phyloP scores from a whole-genome alignment of 257 asterid species.

The Gardenia jasminoides region DNA sequence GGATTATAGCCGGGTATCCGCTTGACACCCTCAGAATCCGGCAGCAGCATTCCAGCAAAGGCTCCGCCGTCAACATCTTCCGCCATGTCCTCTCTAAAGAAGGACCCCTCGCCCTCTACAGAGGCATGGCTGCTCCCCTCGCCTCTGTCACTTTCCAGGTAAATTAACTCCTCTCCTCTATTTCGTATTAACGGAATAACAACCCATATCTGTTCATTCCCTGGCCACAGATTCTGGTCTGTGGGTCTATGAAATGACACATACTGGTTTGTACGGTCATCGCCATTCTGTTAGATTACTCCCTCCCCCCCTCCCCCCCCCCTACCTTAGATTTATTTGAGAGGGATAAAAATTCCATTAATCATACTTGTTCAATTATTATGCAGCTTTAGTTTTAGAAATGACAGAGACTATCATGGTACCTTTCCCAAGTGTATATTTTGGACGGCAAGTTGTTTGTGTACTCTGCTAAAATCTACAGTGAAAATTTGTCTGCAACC shows the following conservation, averaged over 20 bases:
- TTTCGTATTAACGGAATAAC: background rate
- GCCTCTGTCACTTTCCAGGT: conserved; percentile 81
- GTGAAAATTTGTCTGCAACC: background rate
- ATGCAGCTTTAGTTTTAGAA: background rate
- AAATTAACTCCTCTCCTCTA: background rate
- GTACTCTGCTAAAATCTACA: background rate
- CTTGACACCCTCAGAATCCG: conserved; percentile 72
- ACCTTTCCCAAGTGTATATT: no score
- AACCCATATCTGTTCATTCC: background rate
- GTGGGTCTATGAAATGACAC: background rate
- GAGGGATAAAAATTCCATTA: background rate
- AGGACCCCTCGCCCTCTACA: conserved; percentile 63
- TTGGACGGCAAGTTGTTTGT: no score
- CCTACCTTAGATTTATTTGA: background rate
- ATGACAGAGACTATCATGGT: background rate
- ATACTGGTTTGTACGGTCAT: no score
- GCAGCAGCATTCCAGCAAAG: conserved; percentile 54
- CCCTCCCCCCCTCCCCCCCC: background rate
- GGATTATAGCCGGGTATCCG: conserved; percentile 72
- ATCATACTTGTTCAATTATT: background rate
- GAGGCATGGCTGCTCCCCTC: conserved; percentile 85
- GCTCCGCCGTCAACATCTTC: conserved; percentile 48
- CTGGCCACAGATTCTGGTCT: background rate
- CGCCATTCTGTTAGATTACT: background rate
- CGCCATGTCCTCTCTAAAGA: conserved; percentile 45